These are phyloP conservation scores for Phytophthora cactorum DNA, from an alignment of 352 stramenopile genomes.

Conservation along the genomic window DNA sequence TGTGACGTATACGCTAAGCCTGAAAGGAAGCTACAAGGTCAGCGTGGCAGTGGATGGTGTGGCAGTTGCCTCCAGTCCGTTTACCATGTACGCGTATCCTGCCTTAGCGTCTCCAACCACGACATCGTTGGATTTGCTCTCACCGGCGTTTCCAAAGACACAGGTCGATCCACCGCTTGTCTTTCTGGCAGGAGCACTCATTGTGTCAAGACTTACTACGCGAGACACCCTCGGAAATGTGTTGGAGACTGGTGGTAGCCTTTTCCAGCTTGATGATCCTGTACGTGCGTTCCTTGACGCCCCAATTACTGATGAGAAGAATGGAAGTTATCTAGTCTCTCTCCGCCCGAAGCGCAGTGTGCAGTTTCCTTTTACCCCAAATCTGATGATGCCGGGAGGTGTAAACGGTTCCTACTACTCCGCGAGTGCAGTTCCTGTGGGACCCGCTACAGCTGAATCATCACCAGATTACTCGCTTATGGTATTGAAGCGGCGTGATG, in stretches of 20 bases:
- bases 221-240: constrained; percentile 56
- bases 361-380: constrained; percentile 48
- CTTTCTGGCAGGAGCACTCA: constrained; percentile 40
- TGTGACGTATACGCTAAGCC: constrained; percentile 48
- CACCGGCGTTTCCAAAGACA: constrained; percentile 26
- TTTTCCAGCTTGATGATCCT: constrained; percentile 46
- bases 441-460: constrained; percentile 23
- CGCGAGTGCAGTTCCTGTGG: constrained; percentile 35
- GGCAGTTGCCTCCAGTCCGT: constrained; percentile 52
- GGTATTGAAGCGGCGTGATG: constrained; percentile 39
- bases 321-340: constrained; percentile 53
- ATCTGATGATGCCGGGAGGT: constrained; percentile 57
- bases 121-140: constrained; percentile 59
- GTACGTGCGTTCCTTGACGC: constrained; percentile 29
- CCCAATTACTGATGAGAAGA: constrained; percentile 38
- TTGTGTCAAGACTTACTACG: constrained; percentile 48
- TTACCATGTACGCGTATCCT: constrained; percentile 65
- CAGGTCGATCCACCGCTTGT: constrained; percentile 27
- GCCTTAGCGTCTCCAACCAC: constrained; percentile 45
- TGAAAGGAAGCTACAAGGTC: constrained; percentile 57
- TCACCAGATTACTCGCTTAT: constrained; percentile 21
- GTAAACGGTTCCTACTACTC: constrained; percentile 64
- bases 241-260: constrained; percentile 57
- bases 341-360: constrained; percentile 28
- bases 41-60: constrained; percentile 51